Conservation (phyloP, 176 grass and related monocot genomes). For the Triticum timopheevii region DNA sequence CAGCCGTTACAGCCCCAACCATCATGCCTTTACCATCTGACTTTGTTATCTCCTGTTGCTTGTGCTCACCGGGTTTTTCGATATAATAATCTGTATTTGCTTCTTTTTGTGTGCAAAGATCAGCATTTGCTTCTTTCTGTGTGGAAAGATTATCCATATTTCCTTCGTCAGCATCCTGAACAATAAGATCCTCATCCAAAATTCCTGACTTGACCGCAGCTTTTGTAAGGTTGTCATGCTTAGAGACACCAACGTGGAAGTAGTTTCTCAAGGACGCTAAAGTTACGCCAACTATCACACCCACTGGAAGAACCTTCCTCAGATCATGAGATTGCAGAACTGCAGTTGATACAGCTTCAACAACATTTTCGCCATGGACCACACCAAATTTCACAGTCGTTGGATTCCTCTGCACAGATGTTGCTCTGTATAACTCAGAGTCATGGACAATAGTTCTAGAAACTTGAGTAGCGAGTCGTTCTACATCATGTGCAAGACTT, state of each 20-base stretch:
- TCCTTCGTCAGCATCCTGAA: slow-evolving; percentile 22
- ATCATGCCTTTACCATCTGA: slow-evolving; percentile 60
- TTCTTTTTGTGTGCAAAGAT: slow-evolving; percentile 19
- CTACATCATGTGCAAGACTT: slow-evolving; percentile 56
- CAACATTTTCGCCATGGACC: slow-evolving; percentile 48
- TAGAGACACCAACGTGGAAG: slow-evolving; percentile 51
- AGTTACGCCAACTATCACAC: slow-evolving; percentile 75
- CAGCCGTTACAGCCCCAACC: slow-evolving; percentile 92
- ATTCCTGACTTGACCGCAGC: slow-evolving; percentile 19
- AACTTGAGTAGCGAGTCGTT: slow-evolving; percentile 56
- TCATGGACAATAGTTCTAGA: slow-evolving; percentile 53
- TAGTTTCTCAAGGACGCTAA: slow-evolving; percentile 83
- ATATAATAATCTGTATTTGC: slow-evolving; percentile 20
- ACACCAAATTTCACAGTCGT: slow-evolving; percentile 56
- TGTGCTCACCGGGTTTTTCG: slow-evolving; percentile 22
- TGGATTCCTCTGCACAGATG: slow-evolving; percentile 41
- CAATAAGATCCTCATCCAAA: slow-evolving; percentile 32
- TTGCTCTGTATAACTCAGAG: slow-evolving; percentile 55
- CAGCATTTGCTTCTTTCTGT: slow-evolving; percentile 14
- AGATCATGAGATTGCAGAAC: slow-evolving; percentile 60
- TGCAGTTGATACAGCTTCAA: slow-evolving; percentile 67
- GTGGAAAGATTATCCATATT: slow-evolving; percentile 18
- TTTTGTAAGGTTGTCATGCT: slow-evolving; percentile 51
- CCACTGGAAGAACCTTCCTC: slow-evolving; percentile 77
- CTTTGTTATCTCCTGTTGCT: slow-evolving; percentile 30